These are phyloP conservation scores for Parasitella parasitica DNA, from an alignment of 371 early-diverging fungal species.

Conservation along the genomic window DNA sequence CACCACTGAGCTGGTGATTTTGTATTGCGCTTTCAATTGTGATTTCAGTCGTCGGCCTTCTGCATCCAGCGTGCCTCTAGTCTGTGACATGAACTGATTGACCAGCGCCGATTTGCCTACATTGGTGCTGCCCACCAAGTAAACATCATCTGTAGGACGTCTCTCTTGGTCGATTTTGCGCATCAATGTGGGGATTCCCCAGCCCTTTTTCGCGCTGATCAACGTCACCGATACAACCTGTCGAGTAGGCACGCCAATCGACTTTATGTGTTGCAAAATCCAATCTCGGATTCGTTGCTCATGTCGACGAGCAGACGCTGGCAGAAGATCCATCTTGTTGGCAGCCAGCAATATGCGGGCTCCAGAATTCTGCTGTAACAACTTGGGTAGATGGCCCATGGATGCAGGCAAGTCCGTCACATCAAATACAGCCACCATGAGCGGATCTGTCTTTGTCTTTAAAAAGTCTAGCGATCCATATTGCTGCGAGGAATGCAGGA, in stretches of 20 bases:
- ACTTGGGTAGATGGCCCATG: slow-evolving; percentile 44
- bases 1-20: slow-evolving; percentile 58
- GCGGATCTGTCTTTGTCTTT: slow-evolving; percentile 49
- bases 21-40: slow-evolving; percentile 44
- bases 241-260: slow-evolving; percentile 35
- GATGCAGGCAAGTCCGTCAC: slow-evolving; percentile 67
- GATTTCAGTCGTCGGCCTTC: slow-evolving; percentile 25
- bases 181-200: slow-evolving; percentile 55
- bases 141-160: slow-evolving; percentile 61
- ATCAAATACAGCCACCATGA: slow-evolving; percentile 64
- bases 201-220: slow-evolving; percentile 65
- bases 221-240: slow-evolving; percentile 51
- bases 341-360: slow-evolving; percentile 61
- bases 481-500: slow-evolving; percentile 54
- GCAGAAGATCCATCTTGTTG: slow-evolving; percentile 71
- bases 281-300: slow-evolving; percentile 57
- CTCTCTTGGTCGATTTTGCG: slow-evolving; percentile 45
- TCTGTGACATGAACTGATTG: slow-evolving; percentile 54
- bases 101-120: slow-evolving; percentile 75
- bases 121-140: slow-evolving; percentile 70
- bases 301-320: slow-evolving; percentile 45
- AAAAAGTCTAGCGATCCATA: slow-evolving; percentile 56
- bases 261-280: slow-evolving; percentile 49
- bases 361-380: slow-evolving; percentile 41
- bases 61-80: slow-evolving; percentile 18